Conservation (phyloP, 164 flowering plant species). For the Nelumbo lutea region DNA sequence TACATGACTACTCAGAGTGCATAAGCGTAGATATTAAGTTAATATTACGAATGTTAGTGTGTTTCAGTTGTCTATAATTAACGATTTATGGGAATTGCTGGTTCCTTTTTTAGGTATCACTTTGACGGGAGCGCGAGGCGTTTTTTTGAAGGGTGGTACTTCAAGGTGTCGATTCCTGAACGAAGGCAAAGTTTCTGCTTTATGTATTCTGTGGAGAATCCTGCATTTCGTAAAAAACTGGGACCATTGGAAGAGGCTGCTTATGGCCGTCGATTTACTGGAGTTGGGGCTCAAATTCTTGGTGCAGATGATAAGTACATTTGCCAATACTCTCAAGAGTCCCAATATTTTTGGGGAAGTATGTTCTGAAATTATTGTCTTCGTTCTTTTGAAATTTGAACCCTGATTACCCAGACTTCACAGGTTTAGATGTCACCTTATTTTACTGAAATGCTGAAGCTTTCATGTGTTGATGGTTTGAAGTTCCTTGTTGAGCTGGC, state of each 20-base stretch:
- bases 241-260: conserved; percentile 41
- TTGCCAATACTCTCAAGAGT: conserved; percentile 70
- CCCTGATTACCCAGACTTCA: background rate
- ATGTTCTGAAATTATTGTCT: conserved; percentile 24
- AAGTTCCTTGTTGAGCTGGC: background rate
- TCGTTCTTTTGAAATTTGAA: background rate
- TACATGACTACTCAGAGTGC: no score
- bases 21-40: background rate
- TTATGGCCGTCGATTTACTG: conserved; percentile 77
- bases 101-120: conserved; percentile 55
- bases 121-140: conserved; percentile 71
- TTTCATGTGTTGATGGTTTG: background rate
- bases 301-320: conserved; percentile 92
- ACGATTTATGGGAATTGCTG: background rate
- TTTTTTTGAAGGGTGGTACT: conserved; percentile 98
- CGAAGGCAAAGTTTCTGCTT: conserved; percentile 83
- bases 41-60: no score
- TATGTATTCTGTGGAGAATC: conserved; percentile 91
- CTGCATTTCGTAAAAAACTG: conserved; percentile 59
- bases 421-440: no score
- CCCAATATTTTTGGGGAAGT: conserved; percentile 91
- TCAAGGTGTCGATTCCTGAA: conserved; percentile 87
- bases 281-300: conserved; percentile 93
- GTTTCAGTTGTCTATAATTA: no score
- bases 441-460: background rate